Evolutionary conservation across 1,284 basidiomycete genomes (phyloP).

Genomic region (Ceratobasidium sp.): DNA sequence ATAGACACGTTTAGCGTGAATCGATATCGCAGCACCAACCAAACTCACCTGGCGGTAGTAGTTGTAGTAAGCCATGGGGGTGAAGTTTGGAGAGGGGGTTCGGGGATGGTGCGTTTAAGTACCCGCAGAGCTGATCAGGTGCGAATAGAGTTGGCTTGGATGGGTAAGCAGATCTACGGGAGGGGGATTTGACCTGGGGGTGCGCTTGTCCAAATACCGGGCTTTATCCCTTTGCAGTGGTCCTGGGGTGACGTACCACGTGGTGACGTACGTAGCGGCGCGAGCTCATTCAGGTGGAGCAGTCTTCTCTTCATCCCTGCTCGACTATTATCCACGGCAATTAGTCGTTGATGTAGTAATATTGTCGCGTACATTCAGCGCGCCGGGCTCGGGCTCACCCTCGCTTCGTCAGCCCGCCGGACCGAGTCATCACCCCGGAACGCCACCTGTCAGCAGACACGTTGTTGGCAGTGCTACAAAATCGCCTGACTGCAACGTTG

Average conservation of each 20-base stretch:
- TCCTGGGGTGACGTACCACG: constrained; percentile 1
- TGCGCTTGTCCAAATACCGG: neutral
- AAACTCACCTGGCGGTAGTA: constrained; percentile 55
- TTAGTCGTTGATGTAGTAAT: neutral
- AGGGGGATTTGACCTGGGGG: constrained; percentile 44
- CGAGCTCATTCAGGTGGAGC: neutral
- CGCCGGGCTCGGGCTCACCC: neutral
- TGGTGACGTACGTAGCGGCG: constrained; percentile 4
- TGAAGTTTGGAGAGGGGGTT: constrained; percentile 42
- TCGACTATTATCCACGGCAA: neutral
- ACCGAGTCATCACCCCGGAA: constrained; percentile 1
- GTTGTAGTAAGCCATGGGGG: constrained; percentile 50
- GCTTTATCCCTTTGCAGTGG: constrained; percentile 8
- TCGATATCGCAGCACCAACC: neutral
- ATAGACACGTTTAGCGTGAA: neutral
- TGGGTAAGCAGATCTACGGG: constrained; percentile 42
- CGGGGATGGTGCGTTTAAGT: constrained; percentile 46
- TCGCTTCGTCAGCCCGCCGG: constrained; percentile 14
- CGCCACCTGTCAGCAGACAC: neutral
- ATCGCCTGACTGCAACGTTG: neutral
- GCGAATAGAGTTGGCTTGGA: constrained; percentile 44
- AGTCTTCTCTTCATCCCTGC: neutral
- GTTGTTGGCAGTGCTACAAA: neutral
- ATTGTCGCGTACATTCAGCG: neutral
- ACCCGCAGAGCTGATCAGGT: constrained; percentile 39